phyloP scores from a whole-genome alignment of 208 protist genomes.

The Crithidia acanthocephali region DNA sequence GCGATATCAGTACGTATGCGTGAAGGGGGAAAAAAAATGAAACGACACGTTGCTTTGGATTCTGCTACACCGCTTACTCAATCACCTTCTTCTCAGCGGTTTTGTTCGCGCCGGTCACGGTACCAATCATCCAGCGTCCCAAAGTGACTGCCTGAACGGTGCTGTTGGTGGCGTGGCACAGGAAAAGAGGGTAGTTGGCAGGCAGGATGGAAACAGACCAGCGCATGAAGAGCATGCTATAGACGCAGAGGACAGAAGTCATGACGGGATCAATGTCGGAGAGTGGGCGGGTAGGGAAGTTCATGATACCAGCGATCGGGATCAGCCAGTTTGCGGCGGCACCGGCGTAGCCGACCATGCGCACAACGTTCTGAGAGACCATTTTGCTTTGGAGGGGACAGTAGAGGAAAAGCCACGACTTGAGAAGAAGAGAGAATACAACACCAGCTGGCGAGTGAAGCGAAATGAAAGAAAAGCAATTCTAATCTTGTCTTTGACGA shows the following conservation, averaged over 20 bases:
- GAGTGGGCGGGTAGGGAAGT: conserved; percentile 78
- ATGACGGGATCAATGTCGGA: conserved; percentile 86
- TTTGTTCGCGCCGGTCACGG: conserved; percentile 1
- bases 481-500: neutral
- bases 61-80: conserved; percentile 17
- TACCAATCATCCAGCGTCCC: conserved; percentile 42
- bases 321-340: conserved; percentile 92
- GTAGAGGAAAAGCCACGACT: neutral
- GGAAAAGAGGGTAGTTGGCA: conserved; percentile 86
- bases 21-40: too few species aligned
- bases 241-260: conserved; percentile 75
- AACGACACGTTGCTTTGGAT: too few species aligned
- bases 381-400: too few species aligned
- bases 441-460: neutral
- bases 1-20: too few species aligned
- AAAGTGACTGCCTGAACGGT: conserved; percentile 73
- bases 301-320: conserved; percentile 87
- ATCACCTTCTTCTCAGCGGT: conserved; percentile 19
- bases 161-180: conserved; percentile 87
- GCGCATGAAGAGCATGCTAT: conserved; percentile 84
- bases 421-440: neutral
- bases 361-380: conserved; percentile 74
- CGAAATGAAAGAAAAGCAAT: conserved; percentile 1
- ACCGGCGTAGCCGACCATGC: conserved; percentile 79
- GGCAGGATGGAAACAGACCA: conserved; percentile 88